These are phyloP conservation scores for Cercospora brassicicola DNA, from an alignment of 2,329 filamentous ascomycete species.

Conservation along the genomic window DNA sequence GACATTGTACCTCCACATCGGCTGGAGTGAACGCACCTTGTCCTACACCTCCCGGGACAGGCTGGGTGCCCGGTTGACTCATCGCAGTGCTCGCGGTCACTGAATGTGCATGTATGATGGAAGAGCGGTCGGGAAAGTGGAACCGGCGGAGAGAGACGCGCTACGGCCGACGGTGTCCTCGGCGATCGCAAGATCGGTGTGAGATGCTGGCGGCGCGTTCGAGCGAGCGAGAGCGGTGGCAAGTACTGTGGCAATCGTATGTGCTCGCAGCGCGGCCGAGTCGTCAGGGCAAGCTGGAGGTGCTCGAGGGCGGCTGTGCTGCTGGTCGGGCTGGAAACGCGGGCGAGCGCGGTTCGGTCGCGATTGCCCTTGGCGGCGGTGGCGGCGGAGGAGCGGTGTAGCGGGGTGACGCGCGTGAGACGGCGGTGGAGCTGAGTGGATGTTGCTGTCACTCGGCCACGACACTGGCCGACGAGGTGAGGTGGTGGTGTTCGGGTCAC, in stretches of 20 bases:
- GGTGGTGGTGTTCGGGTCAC: conserved; percentile 2
- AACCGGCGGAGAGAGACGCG: conserved; percentile 6
- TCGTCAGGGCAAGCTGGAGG: conserved; percentile 1
- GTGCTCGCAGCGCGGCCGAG: conserved; percentile 3
- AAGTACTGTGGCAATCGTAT: background rate
- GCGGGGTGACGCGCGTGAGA: background rate
- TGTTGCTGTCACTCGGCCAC: background rate
- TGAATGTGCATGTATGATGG: conserved; percentile 22
- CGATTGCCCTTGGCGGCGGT: conserved; percentile 5
- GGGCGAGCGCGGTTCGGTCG: conserved; percentile 16
- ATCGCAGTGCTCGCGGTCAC: conserved; percentile 28
- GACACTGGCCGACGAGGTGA: background rate
- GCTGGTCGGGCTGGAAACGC: conserved; percentile 14
- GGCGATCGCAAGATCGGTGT: conserved; percentile 1
- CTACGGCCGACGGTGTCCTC: background rate
- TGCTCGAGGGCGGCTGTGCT: conserved; percentile 6
- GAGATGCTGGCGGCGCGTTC: background rate
- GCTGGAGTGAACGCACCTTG: conserved; percentile 27
- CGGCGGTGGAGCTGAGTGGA: background rate
- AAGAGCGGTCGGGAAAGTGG: conserved; percentile 7
- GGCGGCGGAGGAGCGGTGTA: background rate
- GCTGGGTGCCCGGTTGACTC: conserved; percentile 33
- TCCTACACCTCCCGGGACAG: conserved; percentile 26
- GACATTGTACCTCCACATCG: conserved; percentile 8
- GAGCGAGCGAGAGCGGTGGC: conserved; percentile 4